phyloP scores from a whole-genome alignment of 1,284 basidiomycete genomes.

The Rhodotorula sp. region DNA sequence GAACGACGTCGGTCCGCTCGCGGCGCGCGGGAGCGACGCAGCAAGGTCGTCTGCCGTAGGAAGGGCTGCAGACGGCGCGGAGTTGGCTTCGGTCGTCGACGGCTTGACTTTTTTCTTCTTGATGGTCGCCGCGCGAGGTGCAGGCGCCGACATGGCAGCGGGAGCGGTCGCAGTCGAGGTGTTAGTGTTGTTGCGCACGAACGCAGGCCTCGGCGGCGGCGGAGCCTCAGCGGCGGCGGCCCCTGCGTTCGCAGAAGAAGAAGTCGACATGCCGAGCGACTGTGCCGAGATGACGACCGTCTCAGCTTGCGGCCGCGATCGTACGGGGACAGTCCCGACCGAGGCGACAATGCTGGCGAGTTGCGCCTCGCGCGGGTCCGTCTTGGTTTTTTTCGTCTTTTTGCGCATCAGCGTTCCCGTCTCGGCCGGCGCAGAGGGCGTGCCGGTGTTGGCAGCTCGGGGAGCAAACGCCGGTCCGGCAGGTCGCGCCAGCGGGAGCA shows the following conservation, averaged over 20 bases:
- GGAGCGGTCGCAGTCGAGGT: slow-evolving; percentile 3
- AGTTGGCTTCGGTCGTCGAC: slow-evolving; percentile 1
- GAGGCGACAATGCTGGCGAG: not conserved
- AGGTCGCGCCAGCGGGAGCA: slow-evolving; percentile 3
- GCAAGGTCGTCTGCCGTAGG: slow-evolving; percentile 34
- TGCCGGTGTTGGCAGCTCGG: not conserved
- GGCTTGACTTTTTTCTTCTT: slow-evolving; percentile 34
- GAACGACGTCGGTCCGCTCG: slow-evolving; percentile 3
- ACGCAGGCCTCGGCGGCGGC: not conserved
- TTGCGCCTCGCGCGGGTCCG: slow-evolving; percentile 2
- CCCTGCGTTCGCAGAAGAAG: slow-evolving; percentile 13
- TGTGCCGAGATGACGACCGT: slow-evolving; percentile 36
- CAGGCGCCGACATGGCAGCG: too few species aligned
- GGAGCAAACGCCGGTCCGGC: slow-evolving; percentile 1
- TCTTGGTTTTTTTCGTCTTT: slow-evolving; percentile 27
- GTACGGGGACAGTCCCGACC: not conserved
- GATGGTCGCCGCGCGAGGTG: not conserved
- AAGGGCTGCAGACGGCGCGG: not conserved
- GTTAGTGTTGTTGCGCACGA: slow-evolving; percentile 4
- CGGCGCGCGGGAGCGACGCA: slow-evolving; percentile 20
- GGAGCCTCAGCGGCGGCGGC: slow-evolving; percentile 13
- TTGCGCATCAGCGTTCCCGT: slow-evolving; percentile 33
- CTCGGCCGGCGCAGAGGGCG: slow-evolving; percentile 8
- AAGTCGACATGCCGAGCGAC: slow-evolving; percentile 31
- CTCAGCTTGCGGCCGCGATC: slow-evolving; percentile 10